Base-by-base conservation (phyloP, 2,329 filamentous ascomycete genomes). In the Diaporthe citrichinensis region DNA sequence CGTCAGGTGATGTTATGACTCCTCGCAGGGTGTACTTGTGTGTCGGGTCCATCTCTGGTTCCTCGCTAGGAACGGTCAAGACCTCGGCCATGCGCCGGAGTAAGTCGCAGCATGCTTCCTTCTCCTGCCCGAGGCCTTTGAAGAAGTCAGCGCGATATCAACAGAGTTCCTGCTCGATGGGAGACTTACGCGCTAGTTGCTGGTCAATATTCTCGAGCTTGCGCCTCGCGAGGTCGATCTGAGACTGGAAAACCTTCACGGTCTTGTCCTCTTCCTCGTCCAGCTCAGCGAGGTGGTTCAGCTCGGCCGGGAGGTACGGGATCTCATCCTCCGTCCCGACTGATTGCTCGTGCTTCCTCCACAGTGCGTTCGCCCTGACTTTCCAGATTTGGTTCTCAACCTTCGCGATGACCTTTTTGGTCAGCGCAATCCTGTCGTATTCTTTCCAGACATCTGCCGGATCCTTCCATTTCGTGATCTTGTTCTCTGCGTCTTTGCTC, bases 1-100 rank as follows among this genome's bases (percentile, higher is more conserved):
- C 78, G 34, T 81, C 78, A 2, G 76, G 46, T 1, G 79, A 78
- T 10, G 74, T 79, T 14, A 80, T 79, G 2, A 84, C 80, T 7
- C 83, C 83, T 10, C 82, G 79, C 9, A 84, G 78, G 0, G 76
- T 77, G 74, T 83, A 83, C 28, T 76, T 79, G 58, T 82, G 78
- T 4, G 74, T 80, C 0, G 83, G 80, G 39, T 77, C 71, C 80
- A 80, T 81, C n/a, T 71, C 74, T 10, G 78, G 76, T 8, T 74
- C 74, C 6, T 74, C 71, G 67, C 71, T 77, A 17, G 76, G 76
- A 12, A 31, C 20, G 4, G 76, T 74, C 49, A 76, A 69, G 39
- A 53, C 67, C 39, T 72, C 49, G 53, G 51, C 68, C 71, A 77
- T 65, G 25, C 71, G 34, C n/a, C 44, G 62, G 10, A 77, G 74